Conservation (phyloP, 2,329 filamentous ascomycete genomes). For the Clarireedia homoeocarpa region DNA sequence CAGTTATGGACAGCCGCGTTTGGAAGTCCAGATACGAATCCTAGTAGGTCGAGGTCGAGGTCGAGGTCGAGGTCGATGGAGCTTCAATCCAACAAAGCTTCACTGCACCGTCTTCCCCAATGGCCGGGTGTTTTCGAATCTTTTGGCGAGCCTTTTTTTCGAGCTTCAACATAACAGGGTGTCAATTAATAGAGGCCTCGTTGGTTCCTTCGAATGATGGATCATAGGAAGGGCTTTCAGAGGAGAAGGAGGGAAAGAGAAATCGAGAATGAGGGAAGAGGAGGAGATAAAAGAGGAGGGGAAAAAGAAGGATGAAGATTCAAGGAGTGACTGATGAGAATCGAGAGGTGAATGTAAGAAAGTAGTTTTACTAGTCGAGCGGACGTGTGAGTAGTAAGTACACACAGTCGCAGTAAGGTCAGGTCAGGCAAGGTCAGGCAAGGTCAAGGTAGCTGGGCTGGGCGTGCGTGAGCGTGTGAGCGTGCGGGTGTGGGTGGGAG, state of each 20-base stretch:
- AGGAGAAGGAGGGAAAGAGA: constrained; percentile 5
- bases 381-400: too few species aligned
- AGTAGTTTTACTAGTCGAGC: neutral
- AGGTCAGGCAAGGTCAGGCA: too few species aligned
- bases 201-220: constrained; percentile 2
- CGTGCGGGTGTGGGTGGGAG: too few species aligned
- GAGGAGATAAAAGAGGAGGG: neutral
- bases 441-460: too few species aligned
- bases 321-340: neutral
- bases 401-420: too few species aligned
- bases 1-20: constrained; percentile 22
- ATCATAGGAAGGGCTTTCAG: neutral
- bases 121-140: neutral
- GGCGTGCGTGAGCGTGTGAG: too few species aligned
- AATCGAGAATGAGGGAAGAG: neutral
- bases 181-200: constrained; percentile 10
- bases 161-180: constrained; percentile 12
- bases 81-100: constrained; percentile 2
- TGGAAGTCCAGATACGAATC: constrained; percentile 13
- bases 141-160: constrained; percentile 1
- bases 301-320: neutral
- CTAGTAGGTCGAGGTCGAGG: neutral
- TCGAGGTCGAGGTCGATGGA: neutral
- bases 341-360: neutral
- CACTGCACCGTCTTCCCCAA: constrained; percentile 4